Percentiles rank a stretch among this genome's conserved stretches.
phyloP scores from a whole-genome alignment of 140 eudicot species.

The Bidens hawaiensis region DNA sequence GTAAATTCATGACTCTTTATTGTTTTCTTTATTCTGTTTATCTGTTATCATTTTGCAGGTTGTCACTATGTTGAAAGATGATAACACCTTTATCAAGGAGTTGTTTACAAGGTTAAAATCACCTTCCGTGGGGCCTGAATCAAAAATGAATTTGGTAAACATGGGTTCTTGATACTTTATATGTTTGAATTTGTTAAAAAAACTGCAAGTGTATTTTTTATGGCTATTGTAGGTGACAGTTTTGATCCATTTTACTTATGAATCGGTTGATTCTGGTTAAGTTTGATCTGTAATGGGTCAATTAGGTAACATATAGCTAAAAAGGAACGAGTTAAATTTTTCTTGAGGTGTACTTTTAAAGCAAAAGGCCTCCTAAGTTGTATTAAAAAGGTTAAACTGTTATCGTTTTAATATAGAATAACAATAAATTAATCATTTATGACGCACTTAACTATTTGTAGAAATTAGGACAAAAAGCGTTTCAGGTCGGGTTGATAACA shows the following conservation, averaged over 20 bases:
- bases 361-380: neutral
- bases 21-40: neutral
- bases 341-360: neutral
- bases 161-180: constrained; percentile 2
- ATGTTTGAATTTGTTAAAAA: neutral
- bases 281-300: neutral
- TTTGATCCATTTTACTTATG: neutral
- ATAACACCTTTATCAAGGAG: constrained; percentile 69
- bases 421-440: neutral
- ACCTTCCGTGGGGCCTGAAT: constrained; percentile 46
- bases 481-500: neutral
- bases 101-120: constrained; percentile 73
- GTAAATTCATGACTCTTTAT: constrained; percentile 4
- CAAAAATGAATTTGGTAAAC: constrained; percentile 79
- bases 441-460: neutral
- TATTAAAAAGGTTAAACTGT: neutral
- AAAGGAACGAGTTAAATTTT: neutral
- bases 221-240: neutral
- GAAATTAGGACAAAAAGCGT: neutral
- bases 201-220: constrained; percentile 1
- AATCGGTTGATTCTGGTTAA: neutral
- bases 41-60: constrained; percentile 46
- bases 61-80: constrained; percentile 82
- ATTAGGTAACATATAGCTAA: neutral
- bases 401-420: neutral